Conservation (phyloP, 768 basidiomycete genomes). For the Rhizopogon vinicolor region DNA sequence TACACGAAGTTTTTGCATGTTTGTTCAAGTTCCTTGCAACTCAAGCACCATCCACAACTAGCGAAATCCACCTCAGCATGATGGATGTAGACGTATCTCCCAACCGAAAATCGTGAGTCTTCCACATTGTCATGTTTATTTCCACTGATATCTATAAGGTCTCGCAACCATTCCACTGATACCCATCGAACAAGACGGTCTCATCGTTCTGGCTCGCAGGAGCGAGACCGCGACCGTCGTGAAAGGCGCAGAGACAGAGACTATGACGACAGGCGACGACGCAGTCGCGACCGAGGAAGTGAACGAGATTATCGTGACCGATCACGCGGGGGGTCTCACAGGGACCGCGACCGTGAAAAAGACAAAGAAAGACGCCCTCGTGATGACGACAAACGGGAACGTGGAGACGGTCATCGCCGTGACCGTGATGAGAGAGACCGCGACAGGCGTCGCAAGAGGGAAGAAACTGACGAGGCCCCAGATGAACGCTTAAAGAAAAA, state of each 20-base stretch:
- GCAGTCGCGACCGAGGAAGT: slow-evolving; percentile 57
- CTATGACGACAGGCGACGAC: slow-evolving; percentile 57
- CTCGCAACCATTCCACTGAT: slow-evolving; percentile 73
- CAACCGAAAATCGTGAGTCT: slow-evolving; percentile 55
- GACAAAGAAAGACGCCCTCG: slow-evolving; percentile 42
- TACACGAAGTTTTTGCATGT: slow-evolving; percentile 32
- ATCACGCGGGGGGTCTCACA: slow-evolving; percentile 47
- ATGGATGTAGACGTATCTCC: slow-evolving; percentile 66
- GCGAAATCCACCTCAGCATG: slow-evolving; percentile 36
- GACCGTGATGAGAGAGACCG: slow-evolving; percentile 48
- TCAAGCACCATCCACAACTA: slow-evolving; percentile 1
- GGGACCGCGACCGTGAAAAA: slow-evolving; percentile 32
- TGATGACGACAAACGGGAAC: slow-evolving; percentile 40
- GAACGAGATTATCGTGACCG: slow-evolving; percentile 45
- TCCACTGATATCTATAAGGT: slow-evolving; percentile 31
- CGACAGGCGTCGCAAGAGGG: slow-evolving; percentile 63
- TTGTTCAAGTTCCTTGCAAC: slow-evolving; percentile 11
- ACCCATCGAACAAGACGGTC: slow-evolving; percentile 70
- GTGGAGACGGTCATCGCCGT: slow-evolving; percentile 52
- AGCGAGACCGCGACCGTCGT: slow-evolving; percentile 43
- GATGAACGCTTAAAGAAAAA: slow-evolving; percentile 65
- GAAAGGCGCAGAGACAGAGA: slow-evolving; percentile 49
- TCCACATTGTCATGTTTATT: not conserved
- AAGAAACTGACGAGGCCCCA: slow-evolving; percentile 50
- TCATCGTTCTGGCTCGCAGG: slow-evolving; percentile 67